phyloP scores from a whole-genome alignment of 2,329 filamentous ascomycete genomes.

The Arachnomyces sp. region DNA sequence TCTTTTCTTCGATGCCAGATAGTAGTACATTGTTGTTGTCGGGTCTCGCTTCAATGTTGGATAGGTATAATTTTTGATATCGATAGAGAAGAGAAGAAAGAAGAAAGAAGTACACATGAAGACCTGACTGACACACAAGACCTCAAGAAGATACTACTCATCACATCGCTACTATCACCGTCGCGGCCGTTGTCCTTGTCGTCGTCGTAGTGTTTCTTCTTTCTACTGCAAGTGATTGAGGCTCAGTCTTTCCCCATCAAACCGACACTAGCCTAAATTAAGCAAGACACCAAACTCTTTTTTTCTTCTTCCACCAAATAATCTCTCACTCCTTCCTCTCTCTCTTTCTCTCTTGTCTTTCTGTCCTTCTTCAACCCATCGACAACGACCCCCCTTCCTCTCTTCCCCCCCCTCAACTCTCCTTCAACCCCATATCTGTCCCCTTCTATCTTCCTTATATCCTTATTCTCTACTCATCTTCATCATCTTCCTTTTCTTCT shows the following conservation, averaged over 20 bases:
- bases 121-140: too few species aligned
- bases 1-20: too few species aligned
- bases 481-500: slow-evolving; percentile 8
- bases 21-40: too few species aligned
- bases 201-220: neutral
- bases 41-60: too few species aligned
- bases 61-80: too few species aligned
- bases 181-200: neutral
- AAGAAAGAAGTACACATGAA: too few species aligned
- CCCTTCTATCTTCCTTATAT: slow-evolving; percentile 22
- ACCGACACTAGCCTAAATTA: neutral
- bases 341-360: slow-evolving; percentile 11
- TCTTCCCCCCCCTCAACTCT: slow-evolving; percentile 13
- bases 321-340: slow-evolving; percentile 13
- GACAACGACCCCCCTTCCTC: slow-evolving; percentile 5
- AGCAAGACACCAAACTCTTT: neutral
- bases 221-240: neutral
- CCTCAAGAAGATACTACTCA: too few species aligned
- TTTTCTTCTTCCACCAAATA: slow-evolving; percentile 9
- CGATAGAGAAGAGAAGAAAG: too few species aligned
- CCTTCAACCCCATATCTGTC: slow-evolving; percentile 13
- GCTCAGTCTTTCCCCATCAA: slow-evolving; percentile 5
- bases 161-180: neutral
- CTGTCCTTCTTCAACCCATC: slow-evolving; percentile 9
- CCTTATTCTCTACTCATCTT: slow-evolving; percentile 17